These are phyloP conservation scores for Aspergillus saccharolyticus DNA, from an alignment of 495 filamentous ascomycete genomes.

Conservation along the genomic window DNA sequence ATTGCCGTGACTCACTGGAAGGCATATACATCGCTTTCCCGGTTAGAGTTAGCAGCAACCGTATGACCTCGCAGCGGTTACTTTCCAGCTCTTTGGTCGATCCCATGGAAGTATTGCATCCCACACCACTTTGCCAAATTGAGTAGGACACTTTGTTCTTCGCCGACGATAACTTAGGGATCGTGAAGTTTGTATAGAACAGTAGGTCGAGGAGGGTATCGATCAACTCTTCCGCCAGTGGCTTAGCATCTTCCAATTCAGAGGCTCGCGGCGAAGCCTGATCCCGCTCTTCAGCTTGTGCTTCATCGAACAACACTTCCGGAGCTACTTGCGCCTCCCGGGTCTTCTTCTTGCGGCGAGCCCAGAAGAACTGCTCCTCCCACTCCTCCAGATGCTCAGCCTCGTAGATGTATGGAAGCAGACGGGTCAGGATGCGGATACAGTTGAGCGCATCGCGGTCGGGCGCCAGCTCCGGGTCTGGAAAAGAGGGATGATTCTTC, in stretches of 20 bases:
- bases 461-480: conserved; percentile 82
- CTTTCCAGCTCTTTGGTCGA: conserved; percentile 87
- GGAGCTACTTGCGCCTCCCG: conserved; percentile 47
- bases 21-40: conserved; percentile 93
- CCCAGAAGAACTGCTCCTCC: conserved; percentile 95
- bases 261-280: conserved; percentile 40
- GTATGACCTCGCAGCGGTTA: conserved; percentile 85
- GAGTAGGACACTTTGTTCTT: conserved; percentile 83
- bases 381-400: conserved; percentile 77
- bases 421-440: conserved; percentile 81
- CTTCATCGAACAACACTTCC: conserved; percentile 86
- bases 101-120: conserved; percentile 83
- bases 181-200: conserved; percentile 86
- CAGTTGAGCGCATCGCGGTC: conserved; percentile 90
- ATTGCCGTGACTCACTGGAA: conserved; percentile 49
- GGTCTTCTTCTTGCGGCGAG: conserved; percentile 59
- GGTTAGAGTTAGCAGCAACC: conserved; percentile 77
- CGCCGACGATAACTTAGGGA: conserved; percentile 60
- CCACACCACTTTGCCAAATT: conserved; percentile 97
- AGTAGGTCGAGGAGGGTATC: conserved; percentile 85
- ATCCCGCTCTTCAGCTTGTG: conserved; percentile 45
- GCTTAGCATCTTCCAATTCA: conserved; percentile 77
- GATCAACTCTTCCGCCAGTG: conserved; percentile 88
- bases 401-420: conserved; percentile 92
- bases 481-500: conserved; percentile 84